Evolutionary conservation across 495 filamentous ascomycete genomes (phyloP), one percentile per base, ranked within the genome.

Genomic region (Aspergillus nanangensis): DNA sequence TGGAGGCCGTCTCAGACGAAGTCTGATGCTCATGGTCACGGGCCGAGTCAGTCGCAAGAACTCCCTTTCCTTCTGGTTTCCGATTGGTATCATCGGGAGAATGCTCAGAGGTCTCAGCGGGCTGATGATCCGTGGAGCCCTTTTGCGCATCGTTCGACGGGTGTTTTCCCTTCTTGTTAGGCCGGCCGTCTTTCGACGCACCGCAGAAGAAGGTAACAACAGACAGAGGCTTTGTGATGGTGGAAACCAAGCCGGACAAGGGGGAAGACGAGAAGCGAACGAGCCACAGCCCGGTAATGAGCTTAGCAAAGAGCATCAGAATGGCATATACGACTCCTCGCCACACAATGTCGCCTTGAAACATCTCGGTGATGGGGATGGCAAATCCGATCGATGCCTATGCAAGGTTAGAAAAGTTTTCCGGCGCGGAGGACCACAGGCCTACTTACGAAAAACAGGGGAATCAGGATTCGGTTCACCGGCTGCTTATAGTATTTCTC

Each of bases 321-420:
- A 83, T 44, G 3, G 82, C 63, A 53, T 89, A 93, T 14, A 88
- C 71, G 1, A 89, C 48, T 1, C 87, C 88, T 8, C 80, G 76
- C 88, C 84, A 93, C 17, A 89, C 55, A 1, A 87, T 70, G 38
- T 57, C 55, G 4, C 76, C 76, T 2, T 55, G 52, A 57, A 90
- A 92, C 70, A 93, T 80, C 10, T 80, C 60, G 1, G 78, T 75
- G 27, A 92, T 83, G 0, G 88, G 86, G 15, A 94, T 84, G 0
- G 86, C 80, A 53, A 92, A 90, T 1, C 88, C 86, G 31, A 91
- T 85, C 0, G 83, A 88, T 15, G 86, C 81, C 76, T 79, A 25
- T 3, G 23, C 24, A 39, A 19, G 31, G 35, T 25, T 14, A 43
- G 22, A 47, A 27, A 17, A 39, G 25, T 27, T 11, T 11, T 21